Evolutionary conservation across 2,329 filamentous ascomycete genomes (phyloP).

Genomic region (Neodidymelliopsis sp.): DNA sequence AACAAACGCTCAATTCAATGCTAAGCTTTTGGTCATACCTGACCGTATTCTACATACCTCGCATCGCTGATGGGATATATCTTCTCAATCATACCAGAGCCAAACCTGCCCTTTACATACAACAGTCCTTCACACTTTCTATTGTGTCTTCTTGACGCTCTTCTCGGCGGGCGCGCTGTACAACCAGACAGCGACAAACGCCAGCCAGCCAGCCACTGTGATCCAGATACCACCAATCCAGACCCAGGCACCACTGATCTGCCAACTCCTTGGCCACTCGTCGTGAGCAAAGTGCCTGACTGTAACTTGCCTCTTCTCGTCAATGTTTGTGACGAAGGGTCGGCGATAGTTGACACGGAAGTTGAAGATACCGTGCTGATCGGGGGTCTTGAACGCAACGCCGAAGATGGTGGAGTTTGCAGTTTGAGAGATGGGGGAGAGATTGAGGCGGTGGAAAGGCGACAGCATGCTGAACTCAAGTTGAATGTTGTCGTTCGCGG

Average conservation of each 20-base stretch:
- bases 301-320: slow-evolving; percentile 94
- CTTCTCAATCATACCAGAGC: slow-evolving; percentile 4
- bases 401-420: slow-evolving; percentile 76
- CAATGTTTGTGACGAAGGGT: slow-evolving; percentile 85
- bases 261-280: slow-evolving; percentile 91
- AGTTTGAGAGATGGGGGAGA: slow-evolving; percentile 65
- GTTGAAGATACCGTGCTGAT: slow-evolving; percentile 99
- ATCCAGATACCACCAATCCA: slow-evolving; percentile 90
- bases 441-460: slow-evolving; percentile 88
- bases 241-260: slow-evolving; percentile 90
- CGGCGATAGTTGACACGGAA: slow-evolving; percentile 98
- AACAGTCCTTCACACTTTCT: slow-evolving; percentile 13
- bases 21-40: slow-evolving; percentile 15
- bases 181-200: slow-evolving; percentile 88
- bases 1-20: slow-evolving; percentile 13
- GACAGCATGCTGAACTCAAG: slow-evolving; percentile 99
- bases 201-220: slow-evolving; percentile 83
- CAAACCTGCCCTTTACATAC: slow-evolving; percentile 6
- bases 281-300: slow-evolving; percentile 97
- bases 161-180: slow-evolving; percentile 70
- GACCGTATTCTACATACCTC: slow-evolving; percentile 16
- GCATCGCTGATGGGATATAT: slow-evolving; percentile 22
- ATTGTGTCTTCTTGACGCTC: slow-evolving; percentile 59
- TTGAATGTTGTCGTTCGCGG: slow-evolving; percentile 77
- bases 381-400: slow-evolving; percentile 80